A percentile compares a stretch with the other conserved stretches of the same genome.
Conservation (phyloP, 257 asterid genomes). For the Petunia axillaris region DNA sequence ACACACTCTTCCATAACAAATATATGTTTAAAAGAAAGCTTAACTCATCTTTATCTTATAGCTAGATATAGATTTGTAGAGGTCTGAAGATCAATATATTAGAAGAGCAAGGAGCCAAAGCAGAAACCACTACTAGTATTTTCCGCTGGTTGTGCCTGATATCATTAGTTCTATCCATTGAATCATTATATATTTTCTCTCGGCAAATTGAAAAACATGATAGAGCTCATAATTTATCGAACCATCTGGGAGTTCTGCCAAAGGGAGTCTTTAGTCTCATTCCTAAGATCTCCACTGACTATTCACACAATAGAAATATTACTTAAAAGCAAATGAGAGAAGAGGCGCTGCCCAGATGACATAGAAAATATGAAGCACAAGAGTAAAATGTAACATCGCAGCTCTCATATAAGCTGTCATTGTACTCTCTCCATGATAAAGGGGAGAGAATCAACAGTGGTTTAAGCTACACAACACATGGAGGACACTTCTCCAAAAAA, state of each 20-base stretch:
- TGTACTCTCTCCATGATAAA: slow-evolving; percentile 12
- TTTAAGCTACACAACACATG: background rate
- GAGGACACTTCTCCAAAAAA: slow-evolving; percentile 9
- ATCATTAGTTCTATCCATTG: slow-evolving; percentile 2
- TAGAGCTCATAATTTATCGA: background rate
- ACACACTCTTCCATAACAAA: slow-evolving; percentile 2
- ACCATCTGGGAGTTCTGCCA: background rate
- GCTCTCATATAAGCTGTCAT: background rate
- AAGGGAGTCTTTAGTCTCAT: slow-evolving; percentile 4
- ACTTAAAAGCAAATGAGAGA: slow-evolving; percentile 14
- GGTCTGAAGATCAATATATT: slow-evolving; percentile 15
- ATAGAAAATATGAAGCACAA: slow-evolving; percentile 19
- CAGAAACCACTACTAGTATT: background rate
- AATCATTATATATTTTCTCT: background rate
- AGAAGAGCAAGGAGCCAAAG: background rate
- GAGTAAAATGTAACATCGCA: slow-evolving; percentile 5
- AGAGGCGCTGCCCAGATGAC: background rate
- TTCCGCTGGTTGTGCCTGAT: background rate
- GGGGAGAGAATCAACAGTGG: slow-evolving; percentile 16
- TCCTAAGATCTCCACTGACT: background rate
- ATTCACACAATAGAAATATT: slow-evolving; percentile 16
- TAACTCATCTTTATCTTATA: background rate
- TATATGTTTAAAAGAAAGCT: background rate
- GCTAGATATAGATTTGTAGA: slow-evolving; percentile 15
- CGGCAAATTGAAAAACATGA: slow-evolving; percentile 7